Base-by-base conservation (phyloP, 2,329 filamentous ascomycete genomes). In the Blastomyces silverae region DNA sequence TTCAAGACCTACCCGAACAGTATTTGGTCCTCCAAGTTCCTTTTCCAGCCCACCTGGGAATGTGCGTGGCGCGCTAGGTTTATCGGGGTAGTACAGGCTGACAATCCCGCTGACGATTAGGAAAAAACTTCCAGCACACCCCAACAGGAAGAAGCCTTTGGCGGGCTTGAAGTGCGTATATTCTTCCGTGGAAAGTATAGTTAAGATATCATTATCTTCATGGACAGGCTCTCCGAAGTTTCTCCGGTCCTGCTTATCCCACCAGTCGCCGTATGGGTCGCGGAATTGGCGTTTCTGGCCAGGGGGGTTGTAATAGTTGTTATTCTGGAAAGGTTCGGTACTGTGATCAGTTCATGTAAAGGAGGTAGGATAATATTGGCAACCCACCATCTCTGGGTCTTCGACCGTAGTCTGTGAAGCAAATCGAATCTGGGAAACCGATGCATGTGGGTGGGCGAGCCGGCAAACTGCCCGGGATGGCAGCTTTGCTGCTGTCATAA, bases 221-320 rank as follows among this genome's bases (percentile, higher is more conserved):
- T 99, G 93, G 62, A 96, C 87, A 15, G 93, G 91, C 79, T 99
- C 95, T 78, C 92, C 92, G 76, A 90, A 97, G 84, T 99, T 97
- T 73, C 94, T 87, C 76, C 92, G 88, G 79, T 97, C 94, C 81
- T 99, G 94, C 78, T 92, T 89, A 80, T 99, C 93, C 91, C 92
- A 97, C 91, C 92, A 99, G 75, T 91, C 88, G 75, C 79, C 93
- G 77, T 97, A 86, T 46, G 95, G 94, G 78, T 97, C 94, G 76
- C 94, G 91, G 81, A 91, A 90, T 78, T 92, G 88, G 71, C 93
- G 89, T 84, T 96, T 97, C 79, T 93, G 81, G 64, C 83, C 72
- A 56, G 79, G 79, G 69, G 80, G 80, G 69, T 82, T 82, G 67
- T 77, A 75, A 69, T 81, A 82, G 70, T 76, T 76, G 67, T 76